phyloP scores from a whole-genome alignment of 148 eudicot species.

The Simmondsia chinensis region DNA sequence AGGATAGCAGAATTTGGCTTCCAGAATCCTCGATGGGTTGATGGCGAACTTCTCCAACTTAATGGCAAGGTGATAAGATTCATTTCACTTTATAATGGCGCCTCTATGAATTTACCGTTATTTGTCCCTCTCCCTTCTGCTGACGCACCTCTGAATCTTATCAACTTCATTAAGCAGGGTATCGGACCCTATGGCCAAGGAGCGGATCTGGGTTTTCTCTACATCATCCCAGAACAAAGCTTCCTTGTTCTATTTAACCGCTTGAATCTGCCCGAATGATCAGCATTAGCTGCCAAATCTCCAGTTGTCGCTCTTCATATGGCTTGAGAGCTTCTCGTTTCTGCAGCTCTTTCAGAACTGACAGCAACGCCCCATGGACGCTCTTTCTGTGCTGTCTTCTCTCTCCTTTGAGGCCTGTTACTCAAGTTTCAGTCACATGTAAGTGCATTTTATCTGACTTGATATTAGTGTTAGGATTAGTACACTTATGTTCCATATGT shows the following conservation, averaged over 20 bases:
- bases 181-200: conserved; percentile 75
- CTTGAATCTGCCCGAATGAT: conserved; percentile 77
- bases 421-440: too few relatives aligned
- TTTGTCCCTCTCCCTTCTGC: not conserved
- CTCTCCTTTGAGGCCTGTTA: too few relatives aligned
- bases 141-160: not conserved
- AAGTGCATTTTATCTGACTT: too few relatives aligned
- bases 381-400: too few relatives aligned
- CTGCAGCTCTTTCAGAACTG: too few relatives aligned
- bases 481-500: too few relatives aligned
- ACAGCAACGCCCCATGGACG: too few relatives aligned
- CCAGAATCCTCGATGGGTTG: conserved; percentile 80
- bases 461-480: too few relatives aligned
- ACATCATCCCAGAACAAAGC: conserved; percentile 81
- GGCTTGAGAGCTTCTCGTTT: too few relatives aligned
- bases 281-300: not conserved
- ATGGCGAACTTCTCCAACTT: conserved; percentile 92
- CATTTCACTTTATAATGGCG: not conserved
- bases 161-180: conserved; percentile 35
- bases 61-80: conserved; percentile 68
- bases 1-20: conserved; percentile 90
- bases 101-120: not conserved
- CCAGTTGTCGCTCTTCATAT: too few relatives aligned
- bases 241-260: conserved; percentile 88
- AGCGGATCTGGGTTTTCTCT: conserved; percentile 95